A percentile compares a stretch with the other conserved stretches of the same genome.
Evolutionary conservation across 352 stramenopile genomes (phyloP).

Genomic region (Phytophthora cryptogea): DNA sequence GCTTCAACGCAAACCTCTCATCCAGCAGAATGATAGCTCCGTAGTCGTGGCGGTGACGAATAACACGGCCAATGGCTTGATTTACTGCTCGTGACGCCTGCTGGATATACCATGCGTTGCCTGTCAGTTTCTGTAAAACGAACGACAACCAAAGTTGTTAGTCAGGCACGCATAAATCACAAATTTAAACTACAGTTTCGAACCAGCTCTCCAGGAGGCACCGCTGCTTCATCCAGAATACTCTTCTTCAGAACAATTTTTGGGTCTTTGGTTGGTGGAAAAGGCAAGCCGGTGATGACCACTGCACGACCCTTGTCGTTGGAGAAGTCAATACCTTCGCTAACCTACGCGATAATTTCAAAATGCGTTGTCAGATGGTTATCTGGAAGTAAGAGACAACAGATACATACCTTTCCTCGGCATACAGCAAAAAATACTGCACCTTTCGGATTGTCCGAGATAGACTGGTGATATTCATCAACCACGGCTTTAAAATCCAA

Average conservation of each 20-base stretch:
- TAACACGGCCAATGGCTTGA: constrained; percentile 98
- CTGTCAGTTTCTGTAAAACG: constrained; percentile 81
- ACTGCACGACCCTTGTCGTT: constrained; percentile 97
- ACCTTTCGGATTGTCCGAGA: constrained; percentile 76
- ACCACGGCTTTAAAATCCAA: constrained; percentile 82
- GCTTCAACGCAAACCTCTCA: constrained; percentile 93
- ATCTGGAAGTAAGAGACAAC: background rate
- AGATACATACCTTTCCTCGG: constrained; percentile 90
- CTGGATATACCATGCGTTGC: constrained; percentile 99
- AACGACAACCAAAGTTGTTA: constrained; percentile 7
- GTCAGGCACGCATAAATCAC: background rate
- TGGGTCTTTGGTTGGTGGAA: constrained; percentile 96
- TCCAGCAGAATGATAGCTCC: constrained; percentile 98
- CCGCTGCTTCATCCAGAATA: constrained; percentile 91
- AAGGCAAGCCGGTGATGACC: constrained; percentile 99
- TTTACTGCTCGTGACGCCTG: constrained; percentile 98
- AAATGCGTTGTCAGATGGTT: background rate
- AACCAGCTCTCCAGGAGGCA: constrained; percentile 68
- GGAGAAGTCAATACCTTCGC: constrained; percentile 98
- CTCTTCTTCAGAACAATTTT: constrained; percentile 98
- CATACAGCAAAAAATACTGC: constrained; percentile 98
- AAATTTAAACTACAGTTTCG: background rate
- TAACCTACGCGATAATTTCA: constrained; percentile 66
- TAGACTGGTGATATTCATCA: constrained; percentile 80
- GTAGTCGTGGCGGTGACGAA: constrained; percentile 98